A percentile compares a stretch with the other conserved stretches of the same genome.
Evolutionary conservation across 805 yeast genomes (phyloP).

Genomic region (Tetrapisispora arboricola): DNA sequence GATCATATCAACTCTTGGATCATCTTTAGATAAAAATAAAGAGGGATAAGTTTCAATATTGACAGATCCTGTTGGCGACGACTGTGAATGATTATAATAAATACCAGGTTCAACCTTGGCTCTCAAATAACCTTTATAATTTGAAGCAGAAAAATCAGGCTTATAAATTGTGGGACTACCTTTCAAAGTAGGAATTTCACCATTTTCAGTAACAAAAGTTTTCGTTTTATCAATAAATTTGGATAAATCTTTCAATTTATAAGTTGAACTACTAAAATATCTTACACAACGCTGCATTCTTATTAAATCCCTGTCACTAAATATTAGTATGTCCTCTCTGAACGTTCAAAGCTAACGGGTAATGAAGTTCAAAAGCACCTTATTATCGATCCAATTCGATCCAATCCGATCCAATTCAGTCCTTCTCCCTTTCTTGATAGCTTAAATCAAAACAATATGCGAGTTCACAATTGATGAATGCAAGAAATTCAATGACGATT

Average conservation of each 20-base stretch:
- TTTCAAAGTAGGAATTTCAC: slow-evolving; percentile 11
- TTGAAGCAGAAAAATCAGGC: slow-evolving; percentile 52
- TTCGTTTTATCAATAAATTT: slow-evolving; percentile 9
- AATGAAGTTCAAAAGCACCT: too few relatives aligned
- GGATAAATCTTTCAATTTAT: slow-evolving; percentile 7
- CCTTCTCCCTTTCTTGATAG: too few relatives aligned
- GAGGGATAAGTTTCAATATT: slow-evolving; percentile 48
- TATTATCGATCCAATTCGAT: too few relatives aligned
- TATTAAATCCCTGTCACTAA: not conserved
- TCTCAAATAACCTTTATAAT: slow-evolving; percentile 40
- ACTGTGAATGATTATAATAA: slow-evolving; percentile 52
- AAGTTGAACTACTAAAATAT: slow-evolving; percentile 8
- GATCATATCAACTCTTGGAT: slow-evolving; percentile 41
- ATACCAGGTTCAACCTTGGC: slow-evolving; percentile 46
- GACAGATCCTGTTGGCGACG: slow-evolving; percentile 43
- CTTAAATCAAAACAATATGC: too few relatives aligned
- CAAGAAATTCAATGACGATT: too few relatives aligned
- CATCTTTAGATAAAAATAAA: slow-evolving; percentile 53
- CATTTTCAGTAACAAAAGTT: not conserved
- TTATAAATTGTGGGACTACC: slow-evolving; percentile 35
- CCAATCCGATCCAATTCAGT: too few relatives aligned
- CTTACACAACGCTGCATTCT: slow-evolving; percentile 10
- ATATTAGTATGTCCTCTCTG: too few relatives aligned
- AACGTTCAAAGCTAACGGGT: too few relatives aligned
- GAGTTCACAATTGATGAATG: too few relatives aligned